Base-by-base conservation (phyloP, 2,329 filamentous ascomycete species). In the Ophiocordyceps camponoti-saundersi region DNA sequence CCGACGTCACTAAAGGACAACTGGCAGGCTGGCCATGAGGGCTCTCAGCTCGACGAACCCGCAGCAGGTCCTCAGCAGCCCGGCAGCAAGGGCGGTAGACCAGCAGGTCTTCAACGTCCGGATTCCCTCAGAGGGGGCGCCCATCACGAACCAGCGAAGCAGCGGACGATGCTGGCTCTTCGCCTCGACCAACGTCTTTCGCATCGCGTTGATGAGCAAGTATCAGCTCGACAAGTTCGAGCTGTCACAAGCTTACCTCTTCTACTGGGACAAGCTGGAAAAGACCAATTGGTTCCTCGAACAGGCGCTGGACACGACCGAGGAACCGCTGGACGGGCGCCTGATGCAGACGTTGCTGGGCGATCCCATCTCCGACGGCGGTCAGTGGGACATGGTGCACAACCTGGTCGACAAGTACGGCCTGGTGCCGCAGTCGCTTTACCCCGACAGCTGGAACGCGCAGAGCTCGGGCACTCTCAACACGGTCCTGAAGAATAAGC, bases 261-360 rank as follows among this genome's bases (percentile, higher is more conserved):
- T 90, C 67, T 94, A 87, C 72, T 93, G 84, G 82, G 88, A 95
- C 62, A 94, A 94, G 67, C 76, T 94, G 20, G 88, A 95, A 63
- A 94, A 94, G 64, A 73, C 82, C 10, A 94, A 94, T 62, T 94
- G 77, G 69, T 94, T 93, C 66, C 73, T 94, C 18, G 86, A 93
- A 64, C 82, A 85, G 56, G 77, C 90, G 50, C 75, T 94, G 47
- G 79, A 85, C 51, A 93, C 87, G 0, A 73, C 77, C 0, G 67
- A 69, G 46, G 73, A 87, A 55, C 77, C 81, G 32, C 70, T 93
- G 1, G 84, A 89, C 53, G 73, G 79, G 21, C 69, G 88, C 11
- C 65, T 93, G 4, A 72, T 94, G 3, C 81, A 88, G 59, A 73
- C 73, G 4, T 65, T 94, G 3, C 67, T 90, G 26, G 65, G 67